These are phyloP conservation scores for Russula sp. DNA, from an alignment of 768 basidiomycete species.

Conservation along the genomic window DNA sequence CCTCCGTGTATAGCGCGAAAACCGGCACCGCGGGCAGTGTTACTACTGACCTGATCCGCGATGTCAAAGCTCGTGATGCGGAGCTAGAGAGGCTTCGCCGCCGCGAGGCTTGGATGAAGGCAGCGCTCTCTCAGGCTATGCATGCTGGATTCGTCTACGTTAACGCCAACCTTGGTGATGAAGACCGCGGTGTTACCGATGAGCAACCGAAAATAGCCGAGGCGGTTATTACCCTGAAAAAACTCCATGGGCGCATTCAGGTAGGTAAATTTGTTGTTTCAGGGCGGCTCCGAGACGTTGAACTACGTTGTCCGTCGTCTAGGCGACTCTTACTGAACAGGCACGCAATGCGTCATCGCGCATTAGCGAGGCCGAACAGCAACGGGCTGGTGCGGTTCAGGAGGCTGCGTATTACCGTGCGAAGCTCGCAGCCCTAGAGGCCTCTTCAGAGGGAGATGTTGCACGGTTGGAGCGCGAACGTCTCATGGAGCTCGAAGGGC, in stretches of 20 bases:
- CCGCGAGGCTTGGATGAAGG: conserved; percentile 83
- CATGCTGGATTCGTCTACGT: conserved; percentile 73
- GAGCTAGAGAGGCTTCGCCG: conserved; percentile 76
- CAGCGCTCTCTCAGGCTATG: conserved; percentile 69
- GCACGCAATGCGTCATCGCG: conserved; percentile 74
- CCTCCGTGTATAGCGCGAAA: conserved; percentile 44
- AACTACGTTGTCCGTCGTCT: conserved; percentile 10
- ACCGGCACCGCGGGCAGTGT: conserved; percentile 63
- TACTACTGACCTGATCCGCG: conserved; percentile 71
- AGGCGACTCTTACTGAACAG: conserved; percentile 75
- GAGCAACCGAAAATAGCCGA: conserved; percentile 59
- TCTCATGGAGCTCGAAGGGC: conserved; percentile 66
- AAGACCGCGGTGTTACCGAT: conserved; percentile 36
- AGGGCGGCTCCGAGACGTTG: not conserved
- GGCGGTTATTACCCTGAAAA: conserved; percentile 78
- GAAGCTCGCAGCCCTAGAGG: conserved; percentile 85
- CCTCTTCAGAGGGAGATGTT: conserved; percentile 59
- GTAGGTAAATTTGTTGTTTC: conserved; percentile 43
- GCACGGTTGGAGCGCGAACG: conserved; percentile 77
- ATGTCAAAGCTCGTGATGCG: conserved; percentile 76
- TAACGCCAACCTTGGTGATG: conserved; percentile 49
- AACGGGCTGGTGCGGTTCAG: conserved; percentile 75
- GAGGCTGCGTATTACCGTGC: conserved; percentile 96
- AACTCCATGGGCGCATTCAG: conserved; percentile 83
- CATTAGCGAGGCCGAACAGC: conserved; percentile 73